A percentile compares a stretch with the other conserved stretches of the same genome.
These are phyloP conservation scores for Daldinia decipiens DNA, from an alignment of 495 filamentous ascomycete genomes.

Conservation along the genomic window DNA sequence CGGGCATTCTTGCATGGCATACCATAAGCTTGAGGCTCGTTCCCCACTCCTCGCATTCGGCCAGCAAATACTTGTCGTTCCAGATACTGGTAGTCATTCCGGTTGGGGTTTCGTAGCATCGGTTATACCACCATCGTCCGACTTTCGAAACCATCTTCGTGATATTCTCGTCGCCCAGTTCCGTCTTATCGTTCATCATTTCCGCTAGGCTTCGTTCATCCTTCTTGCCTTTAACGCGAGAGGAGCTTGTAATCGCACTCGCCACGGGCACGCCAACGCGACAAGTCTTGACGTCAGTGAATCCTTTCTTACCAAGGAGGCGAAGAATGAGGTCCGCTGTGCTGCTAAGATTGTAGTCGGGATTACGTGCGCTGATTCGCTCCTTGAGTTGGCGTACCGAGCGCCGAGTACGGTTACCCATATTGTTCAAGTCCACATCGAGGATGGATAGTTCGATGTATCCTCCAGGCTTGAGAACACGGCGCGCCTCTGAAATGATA, in stretches of 20 bases:
- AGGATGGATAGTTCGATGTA: constrained; percentile 88
- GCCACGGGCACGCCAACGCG: constrained; percentile 90
- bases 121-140: constrained; percentile 94
- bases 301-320: constrained; percentile 79
- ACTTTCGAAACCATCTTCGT: constrained; percentile 91
- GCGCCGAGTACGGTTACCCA: constrained; percentile 79
- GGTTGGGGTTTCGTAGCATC: constrained; percentile 81
- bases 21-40: constrained; percentile 91
- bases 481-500: constrained; percentile 86
- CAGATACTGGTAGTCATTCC: constrained; percentile 77
- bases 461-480: constrained; percentile 89
- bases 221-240: constrained; percentile 50
- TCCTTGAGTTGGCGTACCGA: constrained; percentile 83
- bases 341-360: constrained; percentile 74
- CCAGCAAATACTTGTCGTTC: constrained; percentile 76
- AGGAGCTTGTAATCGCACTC: constrained; percentile 64
- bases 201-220: constrained; percentile 72
- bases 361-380: constrained; percentile 67
- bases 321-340: constrained; percentile 81
- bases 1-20: constrained; percentile 76
- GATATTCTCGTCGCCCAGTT: constrained; percentile 78
- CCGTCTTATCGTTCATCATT: constrained; percentile 71
- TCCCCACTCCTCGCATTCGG: constrained; percentile 85
- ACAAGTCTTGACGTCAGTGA: constrained; percentile 85
- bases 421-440: constrained; percentile 86